Evolutionary conservation across 306 rosid genomes (phyloP), one percentile per base, ranked within the genome.

Genomic region (Prunus armeniaca): DNA sequence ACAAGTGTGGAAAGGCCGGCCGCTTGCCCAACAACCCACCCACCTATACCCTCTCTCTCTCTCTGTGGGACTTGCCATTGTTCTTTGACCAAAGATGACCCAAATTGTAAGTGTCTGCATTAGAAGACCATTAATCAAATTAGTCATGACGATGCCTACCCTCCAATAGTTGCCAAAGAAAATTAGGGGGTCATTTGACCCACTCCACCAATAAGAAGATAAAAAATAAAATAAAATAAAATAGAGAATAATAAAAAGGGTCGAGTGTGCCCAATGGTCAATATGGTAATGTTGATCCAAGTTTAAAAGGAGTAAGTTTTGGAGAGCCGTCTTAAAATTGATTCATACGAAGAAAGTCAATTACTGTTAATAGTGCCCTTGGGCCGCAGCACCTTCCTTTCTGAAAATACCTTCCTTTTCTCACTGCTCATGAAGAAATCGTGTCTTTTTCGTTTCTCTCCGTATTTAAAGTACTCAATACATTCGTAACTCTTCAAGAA

Each of bases 391-490:
- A 38, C 43, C 12, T 46, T 22, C 55, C 19, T 12, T 54, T 34
- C 24, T 38, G 50, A n/a, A 55, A 45, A 27, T 18, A 43, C 64
- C 28, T 70, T 27, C 66, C 63, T 46, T n/a, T 52, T 25, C 73
- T 18, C 60, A 32, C 49, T 30, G 15, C 20, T 55, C 74, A 70
- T 27, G 70, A 74, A 57, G 2, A 65, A 69, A 69, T 78, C 46
- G 62, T 68, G 69, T 68, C 65, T 2, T 8, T 12, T 75, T 69
- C 18, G 32, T 55, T 32, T n/a, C 20, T 45, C 12, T 24, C 32
- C 49, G 7, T 73, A 76, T 76, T 58, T 79, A 83, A 30, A 79
- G 64, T 24, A 43, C 19, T 19, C 69, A 18, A 63, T 50, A 27
- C 61, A 47, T 65, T 81, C 63, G 9, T 15, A 56, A 52, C 77